Evolutionary conservation across 768 basidiomycete species (phyloP).

Genomic region (Termitomyces sp.): DNA sequence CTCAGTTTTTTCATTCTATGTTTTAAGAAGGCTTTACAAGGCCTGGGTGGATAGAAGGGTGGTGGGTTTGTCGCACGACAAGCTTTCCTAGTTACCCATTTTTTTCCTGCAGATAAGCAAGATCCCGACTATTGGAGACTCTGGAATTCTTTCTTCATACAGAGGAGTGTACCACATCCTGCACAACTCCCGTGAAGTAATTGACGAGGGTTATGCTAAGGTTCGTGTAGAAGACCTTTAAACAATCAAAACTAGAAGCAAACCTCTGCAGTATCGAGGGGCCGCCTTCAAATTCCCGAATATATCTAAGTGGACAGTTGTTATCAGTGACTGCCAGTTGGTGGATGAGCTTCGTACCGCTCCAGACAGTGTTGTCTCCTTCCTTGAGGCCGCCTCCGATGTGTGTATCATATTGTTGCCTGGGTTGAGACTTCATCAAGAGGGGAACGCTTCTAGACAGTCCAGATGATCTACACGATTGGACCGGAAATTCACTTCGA

Average conservation of each 20-base stretch:
- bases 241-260: neutral
- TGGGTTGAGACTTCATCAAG: neutral
- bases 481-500: slow-evolving; percentile 22
- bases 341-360: slow-evolving; percentile 29
- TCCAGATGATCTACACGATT: slow-evolving; percentile 32
- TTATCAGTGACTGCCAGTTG: slow-evolving; percentile 27
- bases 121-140: slow-evolving; percentile 14
- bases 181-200: slow-evolving; percentile 8
- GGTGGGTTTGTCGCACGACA: neutral
- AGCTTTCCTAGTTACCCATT: neutral
- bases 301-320: slow-evolving; percentile 23
- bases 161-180: slow-evolving; percentile 11
- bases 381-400: slow-evolving; percentile 5
- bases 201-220: slow-evolving; percentile 13
- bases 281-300: slow-evolving; percentile 17
- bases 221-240: neutral
- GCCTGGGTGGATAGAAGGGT: neutral
- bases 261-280: slow-evolving; percentile 9
- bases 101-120: neutral
- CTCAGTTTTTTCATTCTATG: neutral
- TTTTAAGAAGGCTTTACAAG: neutral
- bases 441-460: neutral
- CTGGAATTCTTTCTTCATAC: slow-evolving; percentile 12
- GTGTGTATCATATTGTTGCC: slow-evolving; percentile 12
- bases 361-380: slow-evolving; percentile 4